Evolutionary conservation across 176 grass and related monocot species (phyloP).

Genomic region (Tillandsia leiboldiana): DNA sequence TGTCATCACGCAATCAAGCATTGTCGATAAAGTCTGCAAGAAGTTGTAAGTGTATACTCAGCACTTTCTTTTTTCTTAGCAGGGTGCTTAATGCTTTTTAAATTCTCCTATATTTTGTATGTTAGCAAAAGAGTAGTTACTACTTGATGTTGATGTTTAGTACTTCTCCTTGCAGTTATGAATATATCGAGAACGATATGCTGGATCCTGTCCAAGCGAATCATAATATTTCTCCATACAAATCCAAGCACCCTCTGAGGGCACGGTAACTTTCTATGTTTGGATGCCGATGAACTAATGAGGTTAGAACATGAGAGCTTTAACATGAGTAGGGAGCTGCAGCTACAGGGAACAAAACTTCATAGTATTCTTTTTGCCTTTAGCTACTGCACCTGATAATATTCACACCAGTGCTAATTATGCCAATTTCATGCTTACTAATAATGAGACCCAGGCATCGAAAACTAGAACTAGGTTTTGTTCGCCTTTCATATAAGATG

Average conservation of each 20-base stretch:
- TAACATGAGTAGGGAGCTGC: background rate
- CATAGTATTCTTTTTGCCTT: background rate
- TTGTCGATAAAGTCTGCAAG: slow-evolving; percentile 60
- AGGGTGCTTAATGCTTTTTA: too few relatives aligned
- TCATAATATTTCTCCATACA: slow-evolving; percentile 28
- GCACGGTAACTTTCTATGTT: slow-evolving; percentile 8
- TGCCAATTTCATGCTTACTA: too few relatives aligned
- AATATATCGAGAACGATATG: slow-evolving; percentile 27
- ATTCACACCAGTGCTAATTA: too few relatives aligned
- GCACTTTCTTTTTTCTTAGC: background rate
- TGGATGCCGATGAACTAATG: slow-evolving; percentile 2
- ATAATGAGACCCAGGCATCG: too few relatives aligned
- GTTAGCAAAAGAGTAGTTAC: background rate
- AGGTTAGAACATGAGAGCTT: background rate
- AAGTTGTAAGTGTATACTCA: slow-evolving; percentile 45
- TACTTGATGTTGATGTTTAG: too few relatives aligned
- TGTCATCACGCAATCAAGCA: slow-evolving; percentile 56
- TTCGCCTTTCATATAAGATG: too few relatives aligned
- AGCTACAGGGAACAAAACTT: background rate
- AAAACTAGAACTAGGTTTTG: too few relatives aligned
- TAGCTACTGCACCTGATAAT: background rate
- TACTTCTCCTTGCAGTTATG: slow-evolving; percentile 17
- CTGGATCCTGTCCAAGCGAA: slow-evolving; percentile 14
- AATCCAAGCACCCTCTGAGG: slow-evolving; percentile 22
- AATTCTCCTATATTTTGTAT: background rate